phyloP scores from a whole-genome alignment of 2,329 filamentous ascomycete species.

The Ascochyta fabae region DNA sequence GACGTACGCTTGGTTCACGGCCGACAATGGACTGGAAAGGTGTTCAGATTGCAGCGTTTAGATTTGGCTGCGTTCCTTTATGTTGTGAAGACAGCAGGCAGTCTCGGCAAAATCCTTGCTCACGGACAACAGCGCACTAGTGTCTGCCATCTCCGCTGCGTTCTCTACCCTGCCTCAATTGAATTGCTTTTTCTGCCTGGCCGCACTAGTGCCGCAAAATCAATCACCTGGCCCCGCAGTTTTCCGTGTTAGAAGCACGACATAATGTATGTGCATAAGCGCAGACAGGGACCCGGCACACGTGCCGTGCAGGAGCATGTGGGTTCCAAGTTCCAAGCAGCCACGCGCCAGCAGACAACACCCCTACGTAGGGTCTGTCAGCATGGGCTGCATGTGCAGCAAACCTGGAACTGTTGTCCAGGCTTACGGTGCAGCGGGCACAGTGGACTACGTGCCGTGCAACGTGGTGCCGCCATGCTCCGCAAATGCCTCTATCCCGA shows the following conservation, averaged over 20 bases:
- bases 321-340: not conserved
- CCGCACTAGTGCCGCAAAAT: slow-evolving; percentile 3
- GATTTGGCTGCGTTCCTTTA: not conserved
- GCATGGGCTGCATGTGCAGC: not conserved
- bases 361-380: not conserved
- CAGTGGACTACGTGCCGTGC: not conserved
- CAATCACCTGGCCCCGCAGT: not conserved
- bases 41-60: not conserved
- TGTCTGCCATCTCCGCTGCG: not conserved
- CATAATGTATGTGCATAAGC: not conserved
- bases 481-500: not conserved
- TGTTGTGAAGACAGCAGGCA: not conserved
- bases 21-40: not conserved
- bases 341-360: not conserved
- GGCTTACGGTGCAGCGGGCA: not conserved
- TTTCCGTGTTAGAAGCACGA: not conserved
- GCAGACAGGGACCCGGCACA: not conserved
- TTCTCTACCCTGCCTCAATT: not conserved
- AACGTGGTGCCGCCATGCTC: not conserved
- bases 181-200: not conserved
- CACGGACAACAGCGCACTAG: not conserved
- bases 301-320: not conserved
- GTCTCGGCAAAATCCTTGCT: not conserved
- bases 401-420: slow-evolving; percentile 3
- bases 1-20: not conserved